Conservation (phyloP, 2,329 filamentous ascomycete genomes). For the Chaetomiaceae sp. region DNA sequence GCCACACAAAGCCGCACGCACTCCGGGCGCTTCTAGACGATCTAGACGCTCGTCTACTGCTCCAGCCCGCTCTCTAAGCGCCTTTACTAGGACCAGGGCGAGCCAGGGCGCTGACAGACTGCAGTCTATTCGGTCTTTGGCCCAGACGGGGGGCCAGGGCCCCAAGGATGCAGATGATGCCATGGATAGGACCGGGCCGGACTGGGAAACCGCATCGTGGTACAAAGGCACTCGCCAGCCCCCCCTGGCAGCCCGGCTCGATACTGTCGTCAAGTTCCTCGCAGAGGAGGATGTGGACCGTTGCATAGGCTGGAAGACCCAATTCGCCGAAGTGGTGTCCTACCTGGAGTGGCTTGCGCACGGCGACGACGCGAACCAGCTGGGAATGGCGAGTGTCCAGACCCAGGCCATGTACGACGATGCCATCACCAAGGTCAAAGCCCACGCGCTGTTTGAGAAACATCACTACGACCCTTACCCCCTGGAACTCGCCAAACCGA, state of each 20-base stretch:
- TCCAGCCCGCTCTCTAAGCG: background rate
- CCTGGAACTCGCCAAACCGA: conserved; percentile 27
- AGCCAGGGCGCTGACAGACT: background rate
- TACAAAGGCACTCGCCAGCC: conserved; percentile 29
- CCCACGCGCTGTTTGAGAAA: conserved; percentile 35
- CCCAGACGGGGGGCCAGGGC: background rate
- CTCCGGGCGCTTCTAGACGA: background rate
- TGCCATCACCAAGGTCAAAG: conserved; percentile 32
- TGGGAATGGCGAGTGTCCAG: conserved; percentile 25
- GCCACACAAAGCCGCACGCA: background rate
- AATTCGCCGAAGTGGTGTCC: conserved; percentile 34
- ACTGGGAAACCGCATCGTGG: conserved; percentile 20
- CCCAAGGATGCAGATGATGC: too few species aligned
- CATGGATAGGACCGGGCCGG: background rate
- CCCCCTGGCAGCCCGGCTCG: conserved; percentile 31
- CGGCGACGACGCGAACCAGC: conserved; percentile 25
- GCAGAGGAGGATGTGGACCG: conserved; percentile 45
- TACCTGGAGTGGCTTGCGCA: conserved; percentile 38
- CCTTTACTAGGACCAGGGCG: background rate
- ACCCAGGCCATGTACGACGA: conserved; percentile 29
- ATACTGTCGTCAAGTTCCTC: conserved; percentile 42
- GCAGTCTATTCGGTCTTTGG: background rate
- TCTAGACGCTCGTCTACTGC: background rate
- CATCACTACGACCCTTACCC: conserved; percentile 32
- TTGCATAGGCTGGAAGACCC: conserved; percentile 37